Base-by-base conservation (phyloP, 768 basidiomycete genomes). In the Phanerochaete carnosa region DNA sequence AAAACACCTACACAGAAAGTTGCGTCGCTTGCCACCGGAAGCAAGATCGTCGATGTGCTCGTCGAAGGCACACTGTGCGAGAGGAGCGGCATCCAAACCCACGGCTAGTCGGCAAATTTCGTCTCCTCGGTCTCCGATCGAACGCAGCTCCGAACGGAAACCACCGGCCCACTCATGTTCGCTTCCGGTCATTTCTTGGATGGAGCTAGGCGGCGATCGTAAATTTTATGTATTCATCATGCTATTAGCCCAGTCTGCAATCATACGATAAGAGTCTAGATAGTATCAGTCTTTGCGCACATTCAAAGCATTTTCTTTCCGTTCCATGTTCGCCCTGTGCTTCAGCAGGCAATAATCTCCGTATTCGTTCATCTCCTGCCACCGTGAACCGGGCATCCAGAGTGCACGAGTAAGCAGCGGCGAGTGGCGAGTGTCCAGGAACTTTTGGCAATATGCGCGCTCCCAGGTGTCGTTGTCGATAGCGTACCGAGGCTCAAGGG, bases 321-420 rank as follows among this genome's bases (percentile, higher is more conserved):
- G 52, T 58, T 58, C 63, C 59, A 75, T 70, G 29, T 65, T 71
- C 62, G 70, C 75, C 66, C 72, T 82, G 64, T 93, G 88, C 72
- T 80, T 85, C 62, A 99, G 77, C 63, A 99, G 70, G 72, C 95
- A 97, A 71, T 94, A 97, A 67, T 98, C 93, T 1, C 96, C 96
- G 72, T 83, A 97, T 60, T 81, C 80, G 69, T 96, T 93, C 64
- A 74, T 73, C 26, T 73, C 74, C 64, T 88, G 83, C 88, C 93
- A 92, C 61, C 73, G 74, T 49, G 79, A 71, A 13, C 87, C 84
- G 7, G 95, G 96, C 43, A 91, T 70, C 88, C 90, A 96, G 60
- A 98, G 78, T 28, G 85, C 81, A 55, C 96, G 80, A 45, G 90
- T 88, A 63, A 93, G 74, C 56, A 85, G 71, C 33, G 83, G 77